Percentiles rank a stretch among this genome's conserved stretches.
Evolutionary conservation across 2,329 filamentous ascomycete species (phyloP).

Genomic region (Monosporascus sp.): DNA sequence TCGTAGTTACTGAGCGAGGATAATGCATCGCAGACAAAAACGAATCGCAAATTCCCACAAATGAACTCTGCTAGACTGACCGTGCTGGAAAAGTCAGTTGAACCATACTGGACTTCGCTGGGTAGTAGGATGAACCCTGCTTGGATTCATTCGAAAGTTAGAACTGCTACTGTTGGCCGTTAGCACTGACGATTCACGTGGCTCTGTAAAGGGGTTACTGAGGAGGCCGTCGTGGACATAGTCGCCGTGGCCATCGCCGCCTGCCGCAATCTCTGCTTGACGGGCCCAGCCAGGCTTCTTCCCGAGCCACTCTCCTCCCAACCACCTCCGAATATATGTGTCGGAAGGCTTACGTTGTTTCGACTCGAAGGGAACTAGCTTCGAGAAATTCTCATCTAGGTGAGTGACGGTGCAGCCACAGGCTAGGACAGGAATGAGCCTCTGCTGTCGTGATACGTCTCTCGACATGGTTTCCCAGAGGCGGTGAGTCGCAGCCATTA

Average conservation of each 20-base stretch:
- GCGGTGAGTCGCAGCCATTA: conserved; percentile 13
- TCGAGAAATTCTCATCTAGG: conserved; percentile 42
- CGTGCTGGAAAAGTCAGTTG: no score
- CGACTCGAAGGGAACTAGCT: conserved; percentile 41
- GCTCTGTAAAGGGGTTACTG: conserved; percentile 16
- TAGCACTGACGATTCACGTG: no score
- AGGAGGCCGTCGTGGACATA: conserved; percentile 29
- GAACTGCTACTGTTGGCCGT: no score
- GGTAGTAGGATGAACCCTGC: no score
- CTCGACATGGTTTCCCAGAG: conserved; percentile 33
- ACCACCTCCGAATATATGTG: conserved; percentile 41
- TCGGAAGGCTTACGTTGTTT: conserved; percentile 42
- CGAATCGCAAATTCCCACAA: no score
- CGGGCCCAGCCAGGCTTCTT: conserved; percentile 38
- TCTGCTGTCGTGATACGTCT: conserved; percentile 33
- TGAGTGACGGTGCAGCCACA: conserved; percentile 40
- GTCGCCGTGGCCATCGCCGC: conserved; percentile 39
- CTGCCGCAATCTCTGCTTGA: conserved; percentile 33
- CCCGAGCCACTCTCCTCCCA: conserved; percentile 37
- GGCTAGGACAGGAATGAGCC: conserved; percentile 21
- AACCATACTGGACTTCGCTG: no score
- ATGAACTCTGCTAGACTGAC: no score
- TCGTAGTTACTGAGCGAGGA: no score
- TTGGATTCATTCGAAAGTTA: no score
- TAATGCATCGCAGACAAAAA: no score